Base-by-base conservation (phyloP, 176 grass and related monocot genomes). In the Oryza glaberrima region DNA sequence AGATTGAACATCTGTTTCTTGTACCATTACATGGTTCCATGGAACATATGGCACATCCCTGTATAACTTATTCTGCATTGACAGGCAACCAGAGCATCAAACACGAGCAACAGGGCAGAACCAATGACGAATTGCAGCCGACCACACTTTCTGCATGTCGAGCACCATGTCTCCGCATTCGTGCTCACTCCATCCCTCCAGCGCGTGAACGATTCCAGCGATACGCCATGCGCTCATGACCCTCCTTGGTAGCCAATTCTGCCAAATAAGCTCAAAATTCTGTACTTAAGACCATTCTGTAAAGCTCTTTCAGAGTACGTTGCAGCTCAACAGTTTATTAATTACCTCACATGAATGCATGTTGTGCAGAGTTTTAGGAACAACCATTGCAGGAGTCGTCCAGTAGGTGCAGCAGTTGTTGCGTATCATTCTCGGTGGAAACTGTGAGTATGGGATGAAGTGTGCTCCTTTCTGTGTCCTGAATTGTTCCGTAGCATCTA, bases 201-300 rank as follows among this genome's bases (percentile, higher is more conserved):
- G 76, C 3, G 87, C 91, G 67, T 98, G 93, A 22, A 95, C 83
- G 45, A 98, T 90, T 75, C 93, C 93, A n/a, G 93, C 91, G 43
- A 95, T 65, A 20, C 91, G 93, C 87, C 89, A 93, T 54, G 95
- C 93, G 61, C 93, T 98, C 91, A 98, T 98, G 16, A 98, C 91
- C 87, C 85, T 92, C 76, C 95, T 93, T 1, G 93, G 95, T 38
- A 98, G 49, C 95, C 95, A 98, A 58, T 98, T 98, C 95, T 98
- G 51, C 48, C 26, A 51, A 90, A 72, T 48, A 43, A 85, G 20
- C 65, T 30, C 68, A 58, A 72, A 12, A 58, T 1, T 41, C 35
- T 41, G 7, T 40, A 65, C 26, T 73, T 9, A 14, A 51, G 40
- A 75, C 66, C 16, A 70, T 61, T 25, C 1, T 34, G 20, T 76